Conservation (phyloP, 1,284 basidiomycete genomes). For the Mrakiaceae sp. region DNA sequence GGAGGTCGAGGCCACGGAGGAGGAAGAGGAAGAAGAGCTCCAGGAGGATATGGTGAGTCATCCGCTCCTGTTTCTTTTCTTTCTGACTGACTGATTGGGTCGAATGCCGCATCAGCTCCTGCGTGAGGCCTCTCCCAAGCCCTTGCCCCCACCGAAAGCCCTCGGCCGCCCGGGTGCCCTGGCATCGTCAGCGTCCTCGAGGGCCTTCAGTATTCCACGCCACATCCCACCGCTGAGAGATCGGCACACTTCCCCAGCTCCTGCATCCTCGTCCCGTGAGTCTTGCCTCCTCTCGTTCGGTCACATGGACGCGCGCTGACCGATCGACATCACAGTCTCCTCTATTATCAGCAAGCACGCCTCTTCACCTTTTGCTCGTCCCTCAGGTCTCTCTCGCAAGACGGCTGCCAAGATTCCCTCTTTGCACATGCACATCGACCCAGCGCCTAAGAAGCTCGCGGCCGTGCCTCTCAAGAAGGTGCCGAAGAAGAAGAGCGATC, state of each 20-base stretch:
- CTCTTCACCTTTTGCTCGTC: not conserved
- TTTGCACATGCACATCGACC: not conserved
- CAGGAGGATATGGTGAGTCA: not conserved
- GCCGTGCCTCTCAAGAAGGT: slow-evolving; percentile 3
- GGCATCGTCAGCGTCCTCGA: not conserved
- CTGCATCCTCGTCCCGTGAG: not conserved
- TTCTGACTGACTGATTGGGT: not conserved
- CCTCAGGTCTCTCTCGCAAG: not conserved
- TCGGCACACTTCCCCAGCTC: not conserved
- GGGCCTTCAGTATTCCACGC: not conserved
- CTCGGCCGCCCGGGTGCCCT: not conserved
- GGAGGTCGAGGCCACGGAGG: not conserved
- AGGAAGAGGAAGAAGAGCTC: not conserved
- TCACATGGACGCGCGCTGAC: not conserved
- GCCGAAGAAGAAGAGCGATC: slow-evolving; percentile 8
- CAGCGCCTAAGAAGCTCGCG: slow-evolving; percentile 2
- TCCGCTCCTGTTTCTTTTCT: not conserved
- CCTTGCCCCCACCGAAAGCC: not conserved
- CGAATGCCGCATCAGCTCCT: not conserved
- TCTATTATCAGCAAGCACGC: not conserved
- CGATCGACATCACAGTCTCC: not conserved
- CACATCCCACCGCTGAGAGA: not conserved
- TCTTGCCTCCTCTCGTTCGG: not conserved
- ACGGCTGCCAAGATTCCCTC: not conserved
- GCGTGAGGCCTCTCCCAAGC: not conserved